Percentiles rank a stretch among this genome's conserved stretches.
phyloP scores from a whole-genome alignment of 2,329 filamentous ascomycete genomes.

The Fusarium sp. region DNA sequence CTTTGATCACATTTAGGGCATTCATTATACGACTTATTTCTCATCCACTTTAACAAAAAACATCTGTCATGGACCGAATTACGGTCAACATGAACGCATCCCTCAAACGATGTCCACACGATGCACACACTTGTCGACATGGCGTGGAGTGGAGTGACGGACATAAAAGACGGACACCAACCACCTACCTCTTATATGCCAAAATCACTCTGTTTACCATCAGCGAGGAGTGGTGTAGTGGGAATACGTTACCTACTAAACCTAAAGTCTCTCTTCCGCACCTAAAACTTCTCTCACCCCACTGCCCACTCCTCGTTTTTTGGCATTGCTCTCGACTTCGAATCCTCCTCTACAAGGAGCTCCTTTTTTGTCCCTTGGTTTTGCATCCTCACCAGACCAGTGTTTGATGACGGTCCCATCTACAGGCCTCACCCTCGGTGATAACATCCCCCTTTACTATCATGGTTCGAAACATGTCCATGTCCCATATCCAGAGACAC shows the following conservation, averaged over 20 bases:
- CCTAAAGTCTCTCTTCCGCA: background rate
- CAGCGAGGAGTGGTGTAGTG: background rate
- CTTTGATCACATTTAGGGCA: background rate
- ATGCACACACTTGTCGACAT: background rate
- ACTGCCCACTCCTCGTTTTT: background rate
- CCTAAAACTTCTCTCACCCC: background rate
- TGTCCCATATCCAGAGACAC: too few species aligned
- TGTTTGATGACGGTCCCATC: background rate
- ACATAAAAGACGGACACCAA: background rate
- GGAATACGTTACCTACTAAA: background rate
- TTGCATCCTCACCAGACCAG: background rate
- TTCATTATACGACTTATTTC: background rate
- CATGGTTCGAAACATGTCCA: too few species aligned
- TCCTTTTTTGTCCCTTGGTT: background rate
- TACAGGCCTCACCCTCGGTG: background rate
- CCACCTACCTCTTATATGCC: background rate
- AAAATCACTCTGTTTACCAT: background rate
- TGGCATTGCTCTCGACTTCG: background rate
- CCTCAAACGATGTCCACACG: background rate
- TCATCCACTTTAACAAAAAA: background rate
- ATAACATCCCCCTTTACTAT: too few species aligned
- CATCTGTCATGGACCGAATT: background rate
- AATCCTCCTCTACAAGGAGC: background rate
- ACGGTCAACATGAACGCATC: background rate
- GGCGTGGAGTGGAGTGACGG: background rate